Conservation (phyloP, 805 yeast genomes). For the Jamesozyma gamospora region DNA sequence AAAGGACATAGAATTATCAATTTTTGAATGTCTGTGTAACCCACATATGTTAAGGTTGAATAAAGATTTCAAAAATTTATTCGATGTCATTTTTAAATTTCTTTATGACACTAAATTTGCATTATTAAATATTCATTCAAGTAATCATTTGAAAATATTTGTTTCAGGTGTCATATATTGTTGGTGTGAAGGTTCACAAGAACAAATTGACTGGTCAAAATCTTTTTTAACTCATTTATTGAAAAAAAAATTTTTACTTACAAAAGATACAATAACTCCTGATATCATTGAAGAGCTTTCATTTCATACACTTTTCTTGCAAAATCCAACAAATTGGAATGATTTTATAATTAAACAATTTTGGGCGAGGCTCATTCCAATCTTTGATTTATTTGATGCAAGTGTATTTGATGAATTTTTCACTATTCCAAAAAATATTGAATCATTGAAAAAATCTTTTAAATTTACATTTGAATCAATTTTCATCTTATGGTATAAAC, state of each 20-base stretch:
- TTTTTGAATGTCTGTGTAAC: constrained; percentile 42
- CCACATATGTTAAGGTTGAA: constrained; percentile 41
- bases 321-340: constrained; percentile 41
- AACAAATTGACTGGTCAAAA: constrained; percentile 42
- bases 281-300: constrained; percentile 48
- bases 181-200: constrained; percentile 42
- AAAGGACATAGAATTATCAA: constrained; percentile 18
- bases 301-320: constrained; percentile 42
- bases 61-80: constrained; percentile 28
- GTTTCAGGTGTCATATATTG: constrained; percentile 47
- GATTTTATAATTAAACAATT: constrained; percentile 24
- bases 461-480: constrained; percentile 25
- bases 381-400: constrained; percentile 21
- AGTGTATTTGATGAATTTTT: constrained; percentile 21
- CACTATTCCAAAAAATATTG: constrained; percentile 23
- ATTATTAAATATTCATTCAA: constrained; percentile 15
- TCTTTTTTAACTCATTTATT: constrained; percentile 21
- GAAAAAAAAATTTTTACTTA: constrained; percentile 5
- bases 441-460: constrained; percentile 23
- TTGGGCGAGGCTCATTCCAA: constrained; percentile 26
- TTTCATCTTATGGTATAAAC: constrained; percentile 28
- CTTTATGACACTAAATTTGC: constrained; percentile 24
- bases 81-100: constrained; percentile 30
- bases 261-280: constrained; percentile 21
- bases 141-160: constrained; percentile 11